These are phyloP conservation scores for Domatiomyces globalis DNA, from an alignment of 2,329 filamentous ascomycete genomes.

Conservation along the genomic window DNA sequence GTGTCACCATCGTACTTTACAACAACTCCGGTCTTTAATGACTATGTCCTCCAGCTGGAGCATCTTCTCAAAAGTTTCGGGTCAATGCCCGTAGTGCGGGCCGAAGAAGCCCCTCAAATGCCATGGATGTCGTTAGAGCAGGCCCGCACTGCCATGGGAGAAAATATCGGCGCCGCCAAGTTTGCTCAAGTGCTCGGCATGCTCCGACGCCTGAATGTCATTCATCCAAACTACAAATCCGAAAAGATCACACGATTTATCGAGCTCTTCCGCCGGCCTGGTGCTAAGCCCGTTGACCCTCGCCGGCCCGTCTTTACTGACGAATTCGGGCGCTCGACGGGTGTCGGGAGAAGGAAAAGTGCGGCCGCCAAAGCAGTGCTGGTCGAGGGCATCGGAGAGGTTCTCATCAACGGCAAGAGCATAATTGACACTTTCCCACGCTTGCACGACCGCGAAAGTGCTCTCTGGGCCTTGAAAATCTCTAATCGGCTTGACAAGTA, in stretches of 20 bases:
- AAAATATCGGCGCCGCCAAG: constrained; percentile 59
- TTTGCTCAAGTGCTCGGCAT: constrained; percentile 65
- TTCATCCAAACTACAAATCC: constrained; percentile 65
- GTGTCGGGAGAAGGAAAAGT: constrained; percentile 73
- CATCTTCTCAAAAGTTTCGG: constrained; percentile 57
- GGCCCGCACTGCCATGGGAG: constrained; percentile 57
- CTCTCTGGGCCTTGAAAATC: constrained; percentile 74
- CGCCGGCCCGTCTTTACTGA: constrained; percentile 55
- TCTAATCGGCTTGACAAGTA: constrained; percentile 85
- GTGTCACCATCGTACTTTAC: constrained; percentile 91
- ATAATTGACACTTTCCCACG: constrained; percentile 69
- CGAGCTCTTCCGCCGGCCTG: constrained; percentile 55
- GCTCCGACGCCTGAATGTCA: constrained; percentile 67
- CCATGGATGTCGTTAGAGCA: constrained; percentile 69
- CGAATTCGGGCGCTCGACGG: constrained; percentile 61
- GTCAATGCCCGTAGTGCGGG: constrained; percentile 53
- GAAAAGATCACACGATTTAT: constrained; percentile 52
- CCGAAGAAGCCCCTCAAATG: constrained; percentile 54
- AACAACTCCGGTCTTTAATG: constrained; percentile 69
- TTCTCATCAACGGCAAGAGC: constrained; percentile 79
- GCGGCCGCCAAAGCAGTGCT: constrained; percentile 74
- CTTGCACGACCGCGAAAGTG: constrained; percentile 86
- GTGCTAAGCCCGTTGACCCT: constrained; percentile 55
- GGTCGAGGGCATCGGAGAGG: constrained; percentile 83
- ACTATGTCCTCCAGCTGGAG: constrained; percentile 62